phyloP scores from a whole-genome alignment of 2,329 filamentous ascomycete species.

The Alternaria novae-zelandiae region DNA sequence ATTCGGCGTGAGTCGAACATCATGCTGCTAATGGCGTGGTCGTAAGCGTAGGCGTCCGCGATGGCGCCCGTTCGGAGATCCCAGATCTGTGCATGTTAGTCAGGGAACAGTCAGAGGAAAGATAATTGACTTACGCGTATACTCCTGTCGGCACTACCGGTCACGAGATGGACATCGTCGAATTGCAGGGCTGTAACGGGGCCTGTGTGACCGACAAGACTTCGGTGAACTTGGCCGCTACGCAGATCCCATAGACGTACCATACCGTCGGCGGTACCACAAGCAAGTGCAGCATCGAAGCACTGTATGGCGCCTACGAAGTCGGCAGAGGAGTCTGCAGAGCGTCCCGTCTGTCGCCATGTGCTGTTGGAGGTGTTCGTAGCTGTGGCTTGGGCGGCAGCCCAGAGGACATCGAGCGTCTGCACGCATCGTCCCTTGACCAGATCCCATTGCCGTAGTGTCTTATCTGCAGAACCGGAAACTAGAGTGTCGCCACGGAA shows the following conservation, averaged over 20 bases:
- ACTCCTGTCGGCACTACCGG: slow-evolving; percentile 89
- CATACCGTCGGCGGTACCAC: slow-evolving; percentile 97
- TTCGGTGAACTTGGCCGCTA: slow-evolving; percentile 95
- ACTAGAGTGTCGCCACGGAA: slow-evolving; percentile 89
- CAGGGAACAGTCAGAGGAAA: neutral
- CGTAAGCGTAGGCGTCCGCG: slow-evolving; percentile 94
- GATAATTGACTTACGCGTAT: slow-evolving; percentile 75
- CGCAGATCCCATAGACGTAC: slow-evolving; percentile 95
- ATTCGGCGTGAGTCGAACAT: slow-evolving; percentile 95
- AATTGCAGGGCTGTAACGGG: slow-evolving; percentile 95
- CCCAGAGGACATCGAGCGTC: slow-evolving; percentile 97
- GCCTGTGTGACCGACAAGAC: slow-evolving; percentile 92
- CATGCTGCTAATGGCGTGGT: slow-evolving; percentile 90
- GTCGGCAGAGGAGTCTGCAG: slow-evolving; percentile 74
- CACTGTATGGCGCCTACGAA: slow-evolving; percentile 96
- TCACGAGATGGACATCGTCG: slow-evolving; percentile 93
- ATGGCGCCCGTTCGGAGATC: slow-evolving; percentile 96
- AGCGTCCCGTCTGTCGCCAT: slow-evolving; percentile 76
- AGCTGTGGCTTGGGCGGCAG: slow-evolving; percentile 80
- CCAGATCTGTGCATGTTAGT: slow-evolving; percentile 76
- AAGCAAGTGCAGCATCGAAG: slow-evolving; percentile 93
- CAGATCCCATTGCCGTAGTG: slow-evolving; percentile 94
- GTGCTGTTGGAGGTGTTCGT: slow-evolving; percentile 63
- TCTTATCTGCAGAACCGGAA: slow-evolving; percentile 97
- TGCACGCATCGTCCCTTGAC: slow-evolving; percentile 97